phyloP scores from a whole-genome alignment of 2,329 filamentous ascomycete species.

The Aschersonia sp. region DNA sequence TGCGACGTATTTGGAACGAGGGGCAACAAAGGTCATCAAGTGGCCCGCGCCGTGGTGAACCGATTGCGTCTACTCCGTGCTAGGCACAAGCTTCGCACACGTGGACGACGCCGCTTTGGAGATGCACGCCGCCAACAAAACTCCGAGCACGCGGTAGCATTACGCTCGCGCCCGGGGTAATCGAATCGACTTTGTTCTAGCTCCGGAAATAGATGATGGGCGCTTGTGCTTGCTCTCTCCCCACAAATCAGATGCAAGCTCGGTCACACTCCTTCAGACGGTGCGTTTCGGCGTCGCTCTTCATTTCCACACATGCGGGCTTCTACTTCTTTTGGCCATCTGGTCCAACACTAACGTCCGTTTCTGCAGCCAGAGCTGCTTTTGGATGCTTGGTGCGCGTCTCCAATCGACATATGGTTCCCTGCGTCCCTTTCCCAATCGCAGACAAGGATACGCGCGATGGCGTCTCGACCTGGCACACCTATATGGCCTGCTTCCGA shows the following conservation, averaged over 20 bases:
- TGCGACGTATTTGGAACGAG: no score
- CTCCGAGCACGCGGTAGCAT: not conserved
- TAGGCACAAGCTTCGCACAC: no score
- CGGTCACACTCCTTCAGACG: not conserved
- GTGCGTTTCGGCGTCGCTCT: conserved; percentile 3
- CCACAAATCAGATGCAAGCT: not conserved
- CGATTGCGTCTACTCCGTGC: no score
- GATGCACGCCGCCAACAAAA: not conserved
- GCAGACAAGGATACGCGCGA: no score
- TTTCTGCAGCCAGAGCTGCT: not conserved
- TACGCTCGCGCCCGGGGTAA: not conserved
- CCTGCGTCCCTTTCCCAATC: no score
- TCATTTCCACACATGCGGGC: conserved; percentile 4
- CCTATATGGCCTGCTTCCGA: not conserved
- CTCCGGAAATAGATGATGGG: not conserved
- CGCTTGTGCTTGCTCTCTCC: not conserved
- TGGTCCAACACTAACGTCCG: not conserved
- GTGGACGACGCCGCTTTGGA: not conserved
- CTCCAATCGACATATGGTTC: not conserved
- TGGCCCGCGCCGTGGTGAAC: no score
- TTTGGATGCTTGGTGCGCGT: not conserved
- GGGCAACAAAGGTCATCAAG: no score
- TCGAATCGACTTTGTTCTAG: not conserved
- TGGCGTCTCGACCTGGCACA: no score
- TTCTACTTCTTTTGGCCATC: not conserved